Evolutionary conservation across 2,329 filamentous ascomycete genomes (phyloP), one percentile per base, ranked within the genome.

Genomic region (Fusarium lateritium): DNA sequence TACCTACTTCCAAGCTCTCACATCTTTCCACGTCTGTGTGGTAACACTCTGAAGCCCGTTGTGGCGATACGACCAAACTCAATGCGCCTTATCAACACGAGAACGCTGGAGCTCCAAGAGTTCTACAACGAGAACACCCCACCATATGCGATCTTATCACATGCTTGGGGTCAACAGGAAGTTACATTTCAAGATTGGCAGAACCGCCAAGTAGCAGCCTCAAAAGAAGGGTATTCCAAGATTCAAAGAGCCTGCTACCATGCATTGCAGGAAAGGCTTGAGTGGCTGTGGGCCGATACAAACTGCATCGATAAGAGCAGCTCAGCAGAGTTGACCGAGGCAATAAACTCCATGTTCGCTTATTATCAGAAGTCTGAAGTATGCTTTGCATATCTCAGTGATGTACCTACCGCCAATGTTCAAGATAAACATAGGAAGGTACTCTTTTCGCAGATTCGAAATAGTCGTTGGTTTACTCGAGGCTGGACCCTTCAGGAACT

Each of bases 141-240:
- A 2, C 56, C 65, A 1, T 78, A 77, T 38, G 76, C 74, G 6
- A 78, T 78, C 15, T 54, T 78, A 1, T 77, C 76, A 0, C 76
- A 78, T 39, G 73, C 71, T 2, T 78, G 76, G 76, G 71, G 71
- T n/a, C 13, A 50, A 5, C 66, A 69, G 13, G 76, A 78, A 51
- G 62, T 76, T 7, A 63, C 60, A 1, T 71, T 76, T 33, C 59
- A 76, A 38, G 75, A 77, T 21, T 62, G 76, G 52, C 21, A 49
- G 7, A 21, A 38, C 8, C 53, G 6, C 31, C 43, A 40, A 8
- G 3, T 22, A 5, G 47, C 54, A 19, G 14, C 44, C 15, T 11
- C 17, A 3, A 61, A 45, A 21, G 1, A 5, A 5, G 57, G 57
- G 0, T 52, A 6, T 13, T n/a, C 1, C 19, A 19, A 19, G 2